Percentiles rank a stretch among this genome's conserved stretches.
phyloP scores from a whole-genome alignment of 371 early-diverging fungal genomes.

The Syncephalis fuscata region DNA sequence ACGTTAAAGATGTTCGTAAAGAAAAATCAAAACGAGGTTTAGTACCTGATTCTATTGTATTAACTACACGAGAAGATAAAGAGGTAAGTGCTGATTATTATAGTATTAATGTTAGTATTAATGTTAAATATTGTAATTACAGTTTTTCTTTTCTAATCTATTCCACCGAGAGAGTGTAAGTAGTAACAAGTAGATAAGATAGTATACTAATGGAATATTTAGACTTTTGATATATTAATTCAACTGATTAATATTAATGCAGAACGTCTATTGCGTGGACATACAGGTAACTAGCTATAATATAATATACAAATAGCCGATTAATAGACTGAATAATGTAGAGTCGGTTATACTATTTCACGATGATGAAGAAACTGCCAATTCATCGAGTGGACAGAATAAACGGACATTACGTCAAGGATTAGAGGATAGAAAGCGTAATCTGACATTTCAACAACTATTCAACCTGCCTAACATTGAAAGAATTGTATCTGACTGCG shows the following conservation, averaged over 20 bases:
- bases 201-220: neutral
- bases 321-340: conserved; percentile 15
- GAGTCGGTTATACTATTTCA: conserved; percentile 5
- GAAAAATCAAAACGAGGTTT: conserved; percentile 80
- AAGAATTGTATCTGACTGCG: conserved; percentile 22
- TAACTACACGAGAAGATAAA: conserved; percentile 58
- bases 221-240: conserved; percentile 77
- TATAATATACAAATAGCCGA: too few species aligned
- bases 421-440: conserved; percentile 26
- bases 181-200: too few species aligned
- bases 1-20: conserved; percentile 70
- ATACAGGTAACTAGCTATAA: conserved; percentile 40
- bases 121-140: neutral
- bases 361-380: conserved; percentile 16
- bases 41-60: conserved; percentile 72
- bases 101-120: neutral
- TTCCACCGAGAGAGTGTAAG: conserved; percentile 79
- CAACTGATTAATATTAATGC: conserved; percentile 75
- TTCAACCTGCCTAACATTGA: conserved; percentile 58
- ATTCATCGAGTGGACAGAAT: conserved; percentile 33
- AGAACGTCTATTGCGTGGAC: conserved; percentile 69
- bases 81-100: conserved; percentile 29
- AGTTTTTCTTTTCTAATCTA: conserved; percentile 83
- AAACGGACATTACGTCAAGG: conserved; percentile 3
- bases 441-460: conserved; percentile 50